Base-by-base conservation (phyloP, 1,284 basidiomycete species). In the Crucibulum cyathiforme region DNA sequence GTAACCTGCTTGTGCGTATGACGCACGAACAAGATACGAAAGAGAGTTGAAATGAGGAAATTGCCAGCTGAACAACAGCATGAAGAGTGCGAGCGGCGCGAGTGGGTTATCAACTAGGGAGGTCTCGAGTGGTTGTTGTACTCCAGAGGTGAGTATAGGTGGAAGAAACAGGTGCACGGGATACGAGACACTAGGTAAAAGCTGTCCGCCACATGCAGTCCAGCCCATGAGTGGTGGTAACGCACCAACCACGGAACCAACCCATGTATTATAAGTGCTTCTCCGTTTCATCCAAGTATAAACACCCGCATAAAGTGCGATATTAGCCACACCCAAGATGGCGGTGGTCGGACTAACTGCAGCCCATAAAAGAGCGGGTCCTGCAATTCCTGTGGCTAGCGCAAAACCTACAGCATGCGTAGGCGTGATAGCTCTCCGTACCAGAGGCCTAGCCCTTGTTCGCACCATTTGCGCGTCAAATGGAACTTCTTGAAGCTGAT, bases 11-110 rank as follows among this genome's bases (percentile, higher is more conserved):
- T 95, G 88, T 0, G 97, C 95, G 77, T 99, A 99, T 37, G 93
- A 92, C 15, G 86, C 88, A 34, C 96, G 87, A 12, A 98, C 86
- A 53, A 96, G 83, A 76, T 98, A 88, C 3, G 96, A 90, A n/a
- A 99, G 83, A 1, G 95, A 80, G 77, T 98, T 98, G 81, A 99
- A 99, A 76, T 99, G 98, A 17, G 98, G 97, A 76, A 99, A 99
- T 73, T 99, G 98, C 98, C 98, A 99, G 59, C 92, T 93, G 78
- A 91, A 99, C 12, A 98, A 85, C 54, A 98, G 77, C 72, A 88
- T 81, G 76, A 92, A 94, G 3, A 98, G 80, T 2, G 90, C 87
- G 57, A 92, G 76, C 0, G 93, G 88, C 0, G 90, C 87, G 45
- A 96, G 85, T 1, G 93, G 89, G 70, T 93, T 95, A 69, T 92